Evolutionary conservation across 441 rosid genomes (phyloP).

Genomic region (Pelargonium fulgidum): DNA sequence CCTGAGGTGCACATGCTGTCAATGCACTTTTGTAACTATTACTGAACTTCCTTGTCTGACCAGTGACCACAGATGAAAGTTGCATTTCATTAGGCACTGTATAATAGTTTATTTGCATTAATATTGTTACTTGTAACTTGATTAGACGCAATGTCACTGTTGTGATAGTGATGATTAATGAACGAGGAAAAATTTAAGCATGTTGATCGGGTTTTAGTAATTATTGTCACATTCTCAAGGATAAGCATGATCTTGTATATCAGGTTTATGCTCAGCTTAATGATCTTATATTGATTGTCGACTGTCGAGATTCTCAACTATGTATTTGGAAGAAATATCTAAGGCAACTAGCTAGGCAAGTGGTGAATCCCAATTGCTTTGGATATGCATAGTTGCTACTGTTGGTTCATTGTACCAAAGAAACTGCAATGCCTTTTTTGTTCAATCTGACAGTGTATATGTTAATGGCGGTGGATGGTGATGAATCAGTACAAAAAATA

Average conservation of each 20-base stretch:
- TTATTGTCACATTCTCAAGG: background rate
- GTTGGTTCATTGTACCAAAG: slow-evolving; percentile 19
- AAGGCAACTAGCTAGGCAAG: slow-evolving; percentile 2
- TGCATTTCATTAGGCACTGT: background rate
- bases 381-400: slow-evolving; percentile 5
- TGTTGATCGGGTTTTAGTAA: background rate
- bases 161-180: background rate
- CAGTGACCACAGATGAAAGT: slow-evolving; percentile 19
- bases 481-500: slow-evolving; percentile 17
- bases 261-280: background rate
- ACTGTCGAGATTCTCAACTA: background rate
- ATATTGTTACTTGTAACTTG: background rate
- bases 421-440: background rate
- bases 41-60: slow-evolving; percentile 5
- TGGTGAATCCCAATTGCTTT: slow-evolving; percentile 2
- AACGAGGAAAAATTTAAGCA: background rate
- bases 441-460: background rate
- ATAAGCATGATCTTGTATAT: background rate
- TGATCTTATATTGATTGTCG: background rate
- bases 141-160: background rate
- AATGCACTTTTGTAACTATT: slow-evolving; percentile 19
- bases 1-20: slow-evolving; percentile 11
- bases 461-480: slow-evolving; percentile 15
- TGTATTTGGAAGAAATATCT: background rate
- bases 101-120: background rate